Evolutionary conservation across 1,139 yeast genomes (phyloP), one percentile per base, ranked within the genome.

Genomic region (Yamadazyma atmosphaerica): DNA sequence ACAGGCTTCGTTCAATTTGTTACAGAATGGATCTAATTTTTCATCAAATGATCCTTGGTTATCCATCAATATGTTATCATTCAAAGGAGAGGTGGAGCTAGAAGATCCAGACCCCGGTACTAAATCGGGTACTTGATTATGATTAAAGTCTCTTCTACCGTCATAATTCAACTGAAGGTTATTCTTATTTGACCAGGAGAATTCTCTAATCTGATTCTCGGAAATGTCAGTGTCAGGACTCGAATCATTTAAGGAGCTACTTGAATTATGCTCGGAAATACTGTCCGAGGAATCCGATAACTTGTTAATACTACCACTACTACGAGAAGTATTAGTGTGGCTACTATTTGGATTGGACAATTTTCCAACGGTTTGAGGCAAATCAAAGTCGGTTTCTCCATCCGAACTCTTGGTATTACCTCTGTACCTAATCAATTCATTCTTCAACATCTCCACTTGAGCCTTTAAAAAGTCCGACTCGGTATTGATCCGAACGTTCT

Each of bases 1-100:
- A 61, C 98, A 90, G 0, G 90, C 97, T 56, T 81, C 76, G 45
- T 78, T 77, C 51, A 90, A 70, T 52, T 81, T 78, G 19, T 75
- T 77, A 56, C 98, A 90, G 55, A 90, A 90, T 35, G 82, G 83
- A 46, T 72, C 74, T 14, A 65, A 59, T 46, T 68, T 60, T 46
- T 72, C 77, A 28, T 72, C 76, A 46, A 69, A 72, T 22, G 54
- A 56, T 13, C 50, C 47, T 9, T 51, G 45, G 29, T 56, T 45
- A 16, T 54, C 58, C 18, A 46, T 46, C 40, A 67, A 51, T 10
- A 65, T 55, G 42, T 65, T 65, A 36, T 70, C 74, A 46, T 69
- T 67, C 34, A 68, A 55, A 3, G 75, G 75, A 32, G 73, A 65
- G 2, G 68, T 58, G 16, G 67, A 60, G 3, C 65, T 57, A 1